Base-by-base conservation (phyloP, 2,329 filamentous ascomycete species). In the Hypoxylon sp. region DNA sequence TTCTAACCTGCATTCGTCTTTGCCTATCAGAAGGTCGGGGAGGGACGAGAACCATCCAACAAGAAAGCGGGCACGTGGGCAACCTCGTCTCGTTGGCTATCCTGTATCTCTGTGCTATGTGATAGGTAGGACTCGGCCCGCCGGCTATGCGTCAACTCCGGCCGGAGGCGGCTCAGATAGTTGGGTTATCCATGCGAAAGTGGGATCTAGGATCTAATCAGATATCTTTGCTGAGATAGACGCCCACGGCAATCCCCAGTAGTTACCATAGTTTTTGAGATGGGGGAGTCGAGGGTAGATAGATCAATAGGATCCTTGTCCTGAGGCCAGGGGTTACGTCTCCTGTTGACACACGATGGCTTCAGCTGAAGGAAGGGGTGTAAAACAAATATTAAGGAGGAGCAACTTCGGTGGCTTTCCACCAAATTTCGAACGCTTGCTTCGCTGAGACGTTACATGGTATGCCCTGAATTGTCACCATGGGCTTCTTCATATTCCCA, bases 41-140 rank as follows among this genome's bases (percentile, higher is more conserved):
- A 4, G 53, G n/a, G n/a, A 48, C 46, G 22, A 40, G 37, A 31
- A 22, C 37, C 48, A 57, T 61, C 51, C 20, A 53, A 61, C 37
- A 50, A 59, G 61, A 33, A 60, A 63, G 14, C 55, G 37, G 61
- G 64, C 61, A 63, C 65, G 64, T 68, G 64, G 65, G 14, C 30
- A 25, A 40, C 33, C 17, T 46, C 31, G 20, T 64, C 44, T 53
- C n/a, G 61, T 56, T 59, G 61, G 64, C 49, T 42, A 44, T 20
- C 56, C 35, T 42, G 46, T 46, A 59, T 70, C 68, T 64, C n/a
- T 64, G 64, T 68, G 64, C 22, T 59, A 62, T 64, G 61, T 65
- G 68, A 68, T 64, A 68, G 64, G 64, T 55, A 62, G 42, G 40
- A 49, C 25, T 53, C 49, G 63, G 64, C 37, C 67, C 56, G 54